Evolutionary conservation across 495 filamentous ascomycete species (phyloP).

Genomic region (Lasiosphaeria miniovina): DNA sequence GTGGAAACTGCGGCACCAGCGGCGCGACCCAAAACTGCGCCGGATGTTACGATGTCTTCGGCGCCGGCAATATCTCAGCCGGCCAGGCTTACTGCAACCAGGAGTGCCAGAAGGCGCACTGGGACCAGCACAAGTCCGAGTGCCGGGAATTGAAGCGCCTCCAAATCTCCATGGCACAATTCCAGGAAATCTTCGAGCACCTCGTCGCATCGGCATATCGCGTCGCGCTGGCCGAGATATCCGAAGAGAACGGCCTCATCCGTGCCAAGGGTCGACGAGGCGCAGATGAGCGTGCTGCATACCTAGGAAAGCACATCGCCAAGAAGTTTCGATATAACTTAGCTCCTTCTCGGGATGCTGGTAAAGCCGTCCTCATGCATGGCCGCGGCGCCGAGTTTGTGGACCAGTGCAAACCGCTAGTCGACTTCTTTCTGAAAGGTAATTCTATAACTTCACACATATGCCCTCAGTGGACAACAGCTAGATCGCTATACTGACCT

Average conservation of each 20-base stretch:
- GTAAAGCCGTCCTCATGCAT: background rate
- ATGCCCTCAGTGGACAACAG: too few relatives aligned
- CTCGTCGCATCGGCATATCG: too few relatives aligned
- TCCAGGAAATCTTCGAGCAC: too few relatives aligned
- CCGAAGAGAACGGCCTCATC: background rate
- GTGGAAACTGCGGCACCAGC: background rate
- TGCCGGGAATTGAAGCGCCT: too few relatives aligned
- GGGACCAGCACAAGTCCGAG: too few relatives aligned
- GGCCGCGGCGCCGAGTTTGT: background rate
- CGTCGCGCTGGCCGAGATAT: background rate
- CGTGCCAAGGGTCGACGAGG: background rate
- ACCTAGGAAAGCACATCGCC: background rate
- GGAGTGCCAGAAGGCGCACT: too few relatives aligned
- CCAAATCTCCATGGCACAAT: too few relatives aligned
- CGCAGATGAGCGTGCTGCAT: background rate
- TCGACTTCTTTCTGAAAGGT: background rate
- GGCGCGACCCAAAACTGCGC: too few relatives aligned
- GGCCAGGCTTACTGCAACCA: too few relatives aligned
- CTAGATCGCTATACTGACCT: too few relatives aligned
- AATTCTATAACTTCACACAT: background rate
- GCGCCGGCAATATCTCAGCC: too few relatives aligned
- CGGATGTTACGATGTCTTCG: too few relatives aligned
- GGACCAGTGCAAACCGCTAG: background rate
- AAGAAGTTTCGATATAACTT: background rate
- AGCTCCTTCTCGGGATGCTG: background rate